Base-by-base conservation (phyloP, 345 rosid species). In the Salix arbutifolia region DNA sequence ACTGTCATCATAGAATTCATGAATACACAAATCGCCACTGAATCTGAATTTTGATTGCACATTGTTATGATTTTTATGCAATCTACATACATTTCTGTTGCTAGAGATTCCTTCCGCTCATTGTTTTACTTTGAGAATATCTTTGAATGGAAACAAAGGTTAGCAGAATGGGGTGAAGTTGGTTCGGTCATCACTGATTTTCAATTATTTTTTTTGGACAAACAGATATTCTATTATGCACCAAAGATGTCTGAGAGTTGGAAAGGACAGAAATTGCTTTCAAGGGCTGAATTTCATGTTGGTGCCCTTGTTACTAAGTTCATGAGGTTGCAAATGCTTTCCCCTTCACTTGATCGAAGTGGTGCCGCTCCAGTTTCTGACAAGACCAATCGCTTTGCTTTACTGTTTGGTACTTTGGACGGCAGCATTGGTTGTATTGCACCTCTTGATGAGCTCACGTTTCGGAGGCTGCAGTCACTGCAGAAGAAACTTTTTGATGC, bases 191-290 rank as follows among this genome's bases (percentile, higher is more conserved):
- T 70, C 48, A 26, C 75, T 74, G 12, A 26, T 69, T 26, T 46
- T 48, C 31, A 14, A 12, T 9, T 25, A 5, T 13, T 5, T 42
- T 26, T 50, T 11, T 18, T 13, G 31, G 33, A 76, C 52, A 40
- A 58, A 71, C 88, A 96, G 99, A 87, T 96, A 83, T 96, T 96
- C 88, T 92, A 89, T 84, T 96, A 86, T 78, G 98, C 96, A 64
- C 99, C 97, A 42, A 96, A 93, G 90, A 89, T 91, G 90, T 87
- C 94, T 1, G 99, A 96, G 88, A 96, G 98, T 79, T 93, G 98
- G 99, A 96, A 93, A 76, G 98, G 99, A 65, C 96, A 89, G 84
- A 96, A 96, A 85, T 94, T 96, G 85, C 98, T 96, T 48, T 87
- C 97, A 26, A 92, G 96, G 87, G 96, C 92, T 2, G 98, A 96